These are phyloP conservation scores for Homolaphlyctis polyrhiza DNA, from an alignment of 371 early-diverging fungal genomes.

Conservation along the genomic window DNA sequence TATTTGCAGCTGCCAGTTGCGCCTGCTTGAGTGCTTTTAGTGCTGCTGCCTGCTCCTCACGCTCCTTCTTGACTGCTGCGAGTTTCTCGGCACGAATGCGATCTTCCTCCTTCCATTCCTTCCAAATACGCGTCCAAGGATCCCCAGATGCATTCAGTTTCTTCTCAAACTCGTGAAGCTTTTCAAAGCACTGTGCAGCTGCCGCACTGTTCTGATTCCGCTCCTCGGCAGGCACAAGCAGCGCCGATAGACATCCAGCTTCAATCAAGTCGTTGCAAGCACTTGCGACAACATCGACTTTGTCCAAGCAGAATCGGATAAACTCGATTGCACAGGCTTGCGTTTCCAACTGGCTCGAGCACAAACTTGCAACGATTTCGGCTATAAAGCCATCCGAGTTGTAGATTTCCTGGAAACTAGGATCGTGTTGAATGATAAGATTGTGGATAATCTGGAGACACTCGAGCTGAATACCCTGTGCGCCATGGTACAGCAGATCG, in stretches of 20 bases:
- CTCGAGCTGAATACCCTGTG: constrained; percentile 4
- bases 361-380: constrained; percentile 19
- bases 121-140: constrained; percentile 13
- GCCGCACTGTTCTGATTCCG: constrained; percentile 2
- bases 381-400: constrained; percentile 13
- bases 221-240: constrained; percentile 17
- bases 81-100: neutral
- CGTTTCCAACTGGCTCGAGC: constrained; percentile 5
- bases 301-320: constrained; percentile 6
- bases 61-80: neutral
- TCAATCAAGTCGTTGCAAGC: constrained; percentile 3
- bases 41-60: neutral
- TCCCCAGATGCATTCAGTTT: constrained; percentile 1
- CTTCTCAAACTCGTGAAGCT: constrained; percentile 7
- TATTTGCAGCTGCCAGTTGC: neutral
- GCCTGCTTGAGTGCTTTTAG: neutral
- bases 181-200: constrained; percentile 13
- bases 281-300: neutral
- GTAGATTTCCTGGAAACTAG: constrained; percentile 8
- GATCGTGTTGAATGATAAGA: constrained; percentile 16
- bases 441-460: constrained; percentile 16
- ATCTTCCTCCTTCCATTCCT: constrained; percentile 17
- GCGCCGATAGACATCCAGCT: constrained; percentile 15
- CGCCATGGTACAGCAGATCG: constrained; percentile 8
- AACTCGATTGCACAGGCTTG: constrained; percentile 25